Percentiles rank a stretch among this genome's conserved stretches.
phyloP scores from a whole-genome alignment of 441 rosid species.

The Syzygium syzygioides region DNA sequence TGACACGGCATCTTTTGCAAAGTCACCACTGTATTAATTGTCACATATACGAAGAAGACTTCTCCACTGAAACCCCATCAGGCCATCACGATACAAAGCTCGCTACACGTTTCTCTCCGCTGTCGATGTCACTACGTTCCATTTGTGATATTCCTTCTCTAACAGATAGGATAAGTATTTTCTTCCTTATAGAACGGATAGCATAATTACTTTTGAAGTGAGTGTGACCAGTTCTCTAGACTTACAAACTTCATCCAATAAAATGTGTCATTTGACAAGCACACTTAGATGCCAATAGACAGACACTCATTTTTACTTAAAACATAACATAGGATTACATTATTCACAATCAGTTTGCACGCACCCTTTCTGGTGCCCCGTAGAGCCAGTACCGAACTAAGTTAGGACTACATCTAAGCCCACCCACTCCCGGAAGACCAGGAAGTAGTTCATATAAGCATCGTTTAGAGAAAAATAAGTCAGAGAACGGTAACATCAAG shows the following conservation, averaged over 20 bases:
- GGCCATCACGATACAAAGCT: neutral
- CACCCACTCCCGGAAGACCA: neutral
- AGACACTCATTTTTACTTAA: neutral
- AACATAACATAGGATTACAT: neutral
- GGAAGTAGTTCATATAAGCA: neutral
- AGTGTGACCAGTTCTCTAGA: neutral
- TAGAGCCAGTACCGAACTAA: neutral
- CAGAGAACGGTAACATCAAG: neutral
- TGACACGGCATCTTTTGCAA: neutral
- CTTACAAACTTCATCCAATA: neutral
- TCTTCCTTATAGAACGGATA: neutral
- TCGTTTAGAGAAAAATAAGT: neutral
- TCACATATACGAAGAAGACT: neutral
- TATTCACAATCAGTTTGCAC: neutral
- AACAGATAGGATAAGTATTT: neutral
- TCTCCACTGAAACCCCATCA: neutral
- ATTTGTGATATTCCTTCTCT: neutral
- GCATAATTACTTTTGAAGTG: neutral
- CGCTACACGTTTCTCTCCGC: neutral
- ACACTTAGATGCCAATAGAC: neutral
- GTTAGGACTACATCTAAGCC: neutral
- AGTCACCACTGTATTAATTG: neutral
- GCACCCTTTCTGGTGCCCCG: neutral
- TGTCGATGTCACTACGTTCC: neutral
- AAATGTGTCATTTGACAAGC: neutral